Evolutionary conservation across 1,139 yeast genomes (phyloP), one percentile per base, ranked within the genome.

Genomic region (Lodderomyces metapsilosis): DNA sequence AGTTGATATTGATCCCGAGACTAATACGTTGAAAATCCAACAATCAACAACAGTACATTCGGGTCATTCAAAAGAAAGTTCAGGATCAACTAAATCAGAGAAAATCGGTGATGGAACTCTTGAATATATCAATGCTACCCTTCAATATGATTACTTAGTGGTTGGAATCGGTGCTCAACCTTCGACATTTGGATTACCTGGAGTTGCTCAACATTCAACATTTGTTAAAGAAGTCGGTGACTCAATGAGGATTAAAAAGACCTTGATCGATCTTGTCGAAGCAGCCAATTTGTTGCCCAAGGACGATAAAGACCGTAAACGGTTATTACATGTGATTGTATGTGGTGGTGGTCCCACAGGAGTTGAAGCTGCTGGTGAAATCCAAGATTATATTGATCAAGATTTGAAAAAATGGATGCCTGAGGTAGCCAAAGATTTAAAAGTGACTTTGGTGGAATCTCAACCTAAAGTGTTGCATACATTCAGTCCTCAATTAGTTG

Each of bases 311-410:
- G 92, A 85, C 59, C 79, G 96, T 64, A 80, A 82, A 70, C 76
- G 94, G 61, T 73, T 88, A 53, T 74, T 88, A 54, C 84, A 84
- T 50, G 82, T 88, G 52, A 88, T 88, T 45, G 92, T 88, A 45
- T 92, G 91, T 49, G 96, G 96, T 54, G 96, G 96, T 59, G 96
- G 96, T 46, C 95, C 96, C 57, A 88, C 96, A 39, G 96, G 96
- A 66, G 96, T 88, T 46, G 96, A 88, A 65, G 85, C 88, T 56
- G 96, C 96, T 49, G 96, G 95, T 54, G 97, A 89, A 66, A 69
- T 89, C 53, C 95, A 87, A 66, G 97, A 89, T 66, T 89, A 88
- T 66, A 84, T 88, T 52, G 94, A 87, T 64, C 94, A 88, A 64
- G 97, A 89, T 63, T 74, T 89, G 69, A 72, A 71, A 56, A 85